Conservation (phyloP, 371 early-diverging fungal genomes). For the Mortierella sp. region DNA sequence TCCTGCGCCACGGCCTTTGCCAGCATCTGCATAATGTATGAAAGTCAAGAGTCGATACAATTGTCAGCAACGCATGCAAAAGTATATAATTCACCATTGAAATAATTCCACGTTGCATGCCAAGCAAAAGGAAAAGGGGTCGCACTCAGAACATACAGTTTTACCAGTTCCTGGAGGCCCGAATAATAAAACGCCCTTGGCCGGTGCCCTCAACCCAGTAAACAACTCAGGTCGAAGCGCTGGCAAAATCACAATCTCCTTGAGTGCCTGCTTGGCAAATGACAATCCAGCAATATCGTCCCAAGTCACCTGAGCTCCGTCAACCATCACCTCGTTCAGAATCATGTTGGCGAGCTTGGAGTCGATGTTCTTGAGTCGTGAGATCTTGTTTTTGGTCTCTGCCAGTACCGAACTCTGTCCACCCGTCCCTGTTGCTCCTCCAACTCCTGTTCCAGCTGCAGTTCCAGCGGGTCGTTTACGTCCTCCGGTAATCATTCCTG, state of each 20-base stretch:
- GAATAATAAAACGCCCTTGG: conserved; percentile 70
- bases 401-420: conserved; percentile 31
- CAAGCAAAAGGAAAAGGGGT: background rate
- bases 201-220: conserved; percentile 81
- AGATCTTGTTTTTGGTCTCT: conserved; percentile 49
- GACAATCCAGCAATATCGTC: conserved; percentile 79
- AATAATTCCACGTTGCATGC: background rate
- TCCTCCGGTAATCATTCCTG: conserved; percentile 51
- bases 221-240: conserved; percentile 85
- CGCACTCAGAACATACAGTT: conserved; percentile 55
- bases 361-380: conserved; percentile 62
- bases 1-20: conserved; percentile 80
- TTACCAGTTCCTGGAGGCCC: conserved; percentile 81
- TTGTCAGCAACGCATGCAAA: background rate
- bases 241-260: conserved; percentile 85
- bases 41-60: background rate
- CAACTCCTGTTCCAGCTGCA: conserved; percentile 12
- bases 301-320: conserved; percentile 69
- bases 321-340: conserved; percentile 72
- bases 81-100: background rate
- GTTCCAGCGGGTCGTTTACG: conserved; percentile 35
- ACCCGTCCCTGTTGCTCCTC: background rate
- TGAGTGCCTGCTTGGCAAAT: conserved; percentile 77
- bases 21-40: conserved; percentile 50
- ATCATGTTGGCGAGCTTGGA: conserved; percentile 69